Evolutionary conservation across 257 asterid species (phyloP), one percentile per base, ranked within the genome.

Genomic region (Solanum chilense): DNA sequence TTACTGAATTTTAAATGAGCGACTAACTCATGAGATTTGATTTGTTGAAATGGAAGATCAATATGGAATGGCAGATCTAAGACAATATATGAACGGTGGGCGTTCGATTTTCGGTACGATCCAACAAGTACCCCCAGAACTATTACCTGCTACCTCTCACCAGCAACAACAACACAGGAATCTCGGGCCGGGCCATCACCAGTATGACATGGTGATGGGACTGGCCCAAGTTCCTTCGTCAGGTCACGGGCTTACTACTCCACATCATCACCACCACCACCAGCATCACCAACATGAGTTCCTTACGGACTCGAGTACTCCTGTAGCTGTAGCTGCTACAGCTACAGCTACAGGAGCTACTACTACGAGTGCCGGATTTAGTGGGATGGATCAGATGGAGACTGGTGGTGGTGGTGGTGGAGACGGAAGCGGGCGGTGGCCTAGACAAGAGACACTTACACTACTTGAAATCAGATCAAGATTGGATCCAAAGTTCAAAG

Each of bases 391-490:
- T 45, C 88, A 89, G 86, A 92, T 90, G 21, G 89, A 62, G 1
- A 23, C 3, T 2, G 64, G 42, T 39, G 87, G 77, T 64, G 95
- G 93, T 18, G 88, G 90, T n/a, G 86, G 90, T 52, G 92, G 90
- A 41, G 94, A 88, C 12, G 99, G 97, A 62, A 90, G 92, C 1
- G 99, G 95, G 82, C 90, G 99, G 86, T 97, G 99, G 99, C 99
- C 99, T 21, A 90, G 99, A 87, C 99, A 97, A 88, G 99, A 97
- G 84, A 97, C 99, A 12, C 98, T 97, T 18, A 93, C 97, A 12
- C 99, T 97, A 31, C 99, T 97, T n/a, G 99, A 97, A 89, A 94
- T 97, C 91, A 92, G 99, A 90, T 96, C 99, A 75, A 92, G 96
- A 86, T 95, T 97, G 42, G 98, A 97, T 90, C 85, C 93, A 84